Evolutionary conservation across 495 filamentous ascomycete genomes (phyloP).

Genomic region (Recurvomyces mirabilis): DNA sequence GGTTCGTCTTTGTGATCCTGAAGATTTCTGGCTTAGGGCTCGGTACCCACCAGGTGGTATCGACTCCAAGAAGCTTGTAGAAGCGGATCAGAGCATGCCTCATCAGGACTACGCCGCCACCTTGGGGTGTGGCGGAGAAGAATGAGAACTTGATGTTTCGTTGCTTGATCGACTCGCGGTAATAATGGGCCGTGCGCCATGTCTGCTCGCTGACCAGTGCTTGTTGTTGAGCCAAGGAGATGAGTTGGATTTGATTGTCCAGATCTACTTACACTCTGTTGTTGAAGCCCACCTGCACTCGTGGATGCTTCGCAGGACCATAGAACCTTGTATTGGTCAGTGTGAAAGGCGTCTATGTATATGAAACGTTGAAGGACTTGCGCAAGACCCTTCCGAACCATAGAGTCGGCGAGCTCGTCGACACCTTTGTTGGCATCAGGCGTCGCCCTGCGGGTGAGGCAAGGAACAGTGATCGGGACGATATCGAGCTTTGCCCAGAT

Average conservation of each 20-base stretch:
- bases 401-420: constrained; percentile 78
- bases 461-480: constrained; percentile 45
- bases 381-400: constrained; percentile 72
- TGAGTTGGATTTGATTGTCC: constrained; percentile 49
- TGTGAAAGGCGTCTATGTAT: constrained; percentile 8
- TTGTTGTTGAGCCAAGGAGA: constrained; percentile 51
- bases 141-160: constrained; percentile 65
- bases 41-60: constrained; percentile 74
- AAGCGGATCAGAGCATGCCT: constrained; percentile 72
- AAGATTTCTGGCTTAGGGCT: constrained; percentile 78
- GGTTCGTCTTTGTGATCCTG: constrained; percentile 78
- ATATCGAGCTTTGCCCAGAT: constrained; percentile 75
- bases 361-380: constrained; percentile 25
- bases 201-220: constrained; percentile 49
- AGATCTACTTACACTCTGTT: constrained; percentile 70
- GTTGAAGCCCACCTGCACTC: constrained; percentile 61
- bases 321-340: constrained; percentile 51
- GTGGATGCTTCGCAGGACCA: constrained; percentile 60
- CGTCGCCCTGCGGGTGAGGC: background rate
- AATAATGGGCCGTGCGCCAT: constrained; percentile 60
- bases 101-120: constrained; percentile 83
- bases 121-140: constrained; percentile 78
- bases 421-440: constrained; percentile 36
- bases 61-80: constrained; percentile 52
- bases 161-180: constrained; percentile 53